Base-by-base conservation (phyloP, 371 early-diverging fungal genomes). In the Phascolomyces articulosus region DNA sequence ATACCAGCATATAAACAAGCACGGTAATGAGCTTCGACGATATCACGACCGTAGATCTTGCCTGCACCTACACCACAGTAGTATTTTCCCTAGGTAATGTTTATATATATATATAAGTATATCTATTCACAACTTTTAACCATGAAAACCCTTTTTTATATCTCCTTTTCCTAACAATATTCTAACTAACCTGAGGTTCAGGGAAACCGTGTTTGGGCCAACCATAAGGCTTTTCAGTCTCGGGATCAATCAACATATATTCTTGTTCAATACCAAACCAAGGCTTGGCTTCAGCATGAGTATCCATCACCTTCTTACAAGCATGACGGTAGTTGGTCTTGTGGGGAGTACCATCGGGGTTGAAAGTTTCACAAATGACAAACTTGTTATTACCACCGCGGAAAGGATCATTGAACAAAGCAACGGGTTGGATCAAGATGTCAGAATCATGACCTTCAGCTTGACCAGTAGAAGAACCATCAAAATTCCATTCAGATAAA, bases 211-310 rank as follows among this genome's bases (percentile, higher is more conserved):
- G 76, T 63, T 73, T 77, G 55, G 87, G 87, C 87, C 87, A 87
- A 63, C 87, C 86, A 40, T 74, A 78, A 27, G 81, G 77, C 68
- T 78, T 73, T 58, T 77, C 62, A 65, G 79, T 80, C 73, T 85
- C 79, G 9, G 70, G 65, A 66, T 87, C 85, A 64, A 87, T 70
- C 15, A 87, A 60, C 66, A 83, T 84, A 58, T 87, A 87, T 64
- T 86, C 86, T 68, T 86, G 86, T 65, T 87, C 87, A 66, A 87
- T 84, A 68, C 87, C 87, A 60, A 87, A 87, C 87, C 87, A 87
- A 31, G 87, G 84, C 53, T 78, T 66, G 34, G 70, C 29, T 40
- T 74, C 76, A 18, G 79, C 80, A 64, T 82, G 60, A 38, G 73
- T 48, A 0, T 72, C 75, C 83, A 87, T 83, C 27, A 77, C 67